Base-by-base conservation (phyloP, 371 early-diverging fungal genomes). In the Syncephalastrum racemosum region DNA sequence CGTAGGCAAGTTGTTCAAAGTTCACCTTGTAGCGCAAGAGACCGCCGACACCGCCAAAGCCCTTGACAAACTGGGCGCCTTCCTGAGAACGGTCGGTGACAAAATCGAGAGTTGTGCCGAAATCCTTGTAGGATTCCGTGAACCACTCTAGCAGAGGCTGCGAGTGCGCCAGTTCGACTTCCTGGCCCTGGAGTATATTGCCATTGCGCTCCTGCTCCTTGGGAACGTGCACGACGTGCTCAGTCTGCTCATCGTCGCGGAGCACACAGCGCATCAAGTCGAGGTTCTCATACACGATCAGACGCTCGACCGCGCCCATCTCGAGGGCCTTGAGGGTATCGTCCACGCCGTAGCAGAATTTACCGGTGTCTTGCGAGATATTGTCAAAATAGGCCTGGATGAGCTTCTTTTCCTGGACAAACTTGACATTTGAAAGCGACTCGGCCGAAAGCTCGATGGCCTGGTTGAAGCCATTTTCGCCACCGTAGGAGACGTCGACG, bases 21-120 rank as follows among this genome's bases (percentile, higher is more conserved):
- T 92, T 88, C 60, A 63, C 66, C 62, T 62, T 62, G 57, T 64
- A 64, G 56, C 98, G 91, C 54, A 99, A 85, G 25, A 99, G 74
- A 27, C 98, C 99, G 47, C 99, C 99, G 62, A 99, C 94, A 50
- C 99, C 99, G 79, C 99, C 99, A 82, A 99, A 99, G 23, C 99
- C 99, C 72, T 92, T 92, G 53, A 97, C 95, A 83, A 99, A 99
- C 76, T 99, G 99, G 39, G 96, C 87, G 46, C 99, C 99, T 80
- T 99, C 99, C 62, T 94, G 92, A 44, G 96, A 96, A 58, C 92
- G 84, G 85, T 99, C 96, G 50, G 99, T 98, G 41, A 99, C 90
- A 75, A 98, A 96, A 73, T 98, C 96, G 4, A 99, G 82, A 16
- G 73, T 79, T 53, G 99, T 94, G 60, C 76, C 99, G 64, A 93